Evolutionary conservation across 306 rosid genomes (phyloP).

Genomic region (Dicorynia guianensis): DNA sequence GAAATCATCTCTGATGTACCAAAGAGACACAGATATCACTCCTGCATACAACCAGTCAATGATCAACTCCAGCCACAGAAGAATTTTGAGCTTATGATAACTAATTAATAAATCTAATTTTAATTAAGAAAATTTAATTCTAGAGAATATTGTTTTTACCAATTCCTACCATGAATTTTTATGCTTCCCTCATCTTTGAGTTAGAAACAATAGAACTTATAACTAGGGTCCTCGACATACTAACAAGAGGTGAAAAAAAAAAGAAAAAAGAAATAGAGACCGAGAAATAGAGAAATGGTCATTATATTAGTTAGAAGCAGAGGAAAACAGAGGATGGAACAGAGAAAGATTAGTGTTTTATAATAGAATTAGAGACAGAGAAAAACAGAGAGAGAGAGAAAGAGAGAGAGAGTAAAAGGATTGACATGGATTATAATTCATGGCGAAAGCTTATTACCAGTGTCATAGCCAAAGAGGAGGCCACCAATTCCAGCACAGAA

Average conservation of each 20-base stretch:
- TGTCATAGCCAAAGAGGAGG: slow-evolving; percentile 58
- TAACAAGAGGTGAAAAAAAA: too few species aligned
- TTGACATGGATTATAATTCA: background rate
- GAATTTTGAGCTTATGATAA: too few species aligned
- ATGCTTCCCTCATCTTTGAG: too few species aligned
- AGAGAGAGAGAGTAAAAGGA: too few species aligned
- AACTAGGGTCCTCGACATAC: too few species aligned
- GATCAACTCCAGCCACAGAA: background rate
- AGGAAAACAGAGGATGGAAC: background rate
- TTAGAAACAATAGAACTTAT: too few species aligned
- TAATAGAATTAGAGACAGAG: background rate
- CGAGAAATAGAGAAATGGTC: background rate
- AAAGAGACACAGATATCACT: slow-evolving; percentile 72
- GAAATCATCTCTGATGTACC: slow-evolving; percentile 71
- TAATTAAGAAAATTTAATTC: too few species aligned
- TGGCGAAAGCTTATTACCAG: slow-evolving; percentile 35
- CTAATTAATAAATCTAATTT: too few species aligned
- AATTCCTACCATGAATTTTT: too few species aligned
- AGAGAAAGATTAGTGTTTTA: too few species aligned
- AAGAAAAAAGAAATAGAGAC: background rate
- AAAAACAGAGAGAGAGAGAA: background rate
- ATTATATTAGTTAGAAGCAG: background rate
- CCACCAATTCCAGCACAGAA: slow-evolving; percentile 64
- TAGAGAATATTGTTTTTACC: too few species aligned
- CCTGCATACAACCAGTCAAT: slow-evolving; percentile 51